Evolutionary conservation across 176 grass and related monocot genomes (phyloP).

Genomic region (Triticum timopheevii): DNA sequence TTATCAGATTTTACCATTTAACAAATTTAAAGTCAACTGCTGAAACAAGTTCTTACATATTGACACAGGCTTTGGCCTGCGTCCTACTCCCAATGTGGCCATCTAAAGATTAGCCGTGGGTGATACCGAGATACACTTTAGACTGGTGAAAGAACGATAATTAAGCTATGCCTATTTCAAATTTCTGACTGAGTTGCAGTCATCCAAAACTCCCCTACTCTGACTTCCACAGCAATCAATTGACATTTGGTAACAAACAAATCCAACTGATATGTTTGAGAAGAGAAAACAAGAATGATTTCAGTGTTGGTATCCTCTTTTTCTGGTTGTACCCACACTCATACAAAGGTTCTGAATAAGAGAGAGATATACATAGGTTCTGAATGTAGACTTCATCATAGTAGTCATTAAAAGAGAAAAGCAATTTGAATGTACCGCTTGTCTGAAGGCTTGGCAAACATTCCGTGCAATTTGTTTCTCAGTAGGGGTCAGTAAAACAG

Average conservation of each 20-base stretch:
- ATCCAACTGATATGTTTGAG: not conserved
- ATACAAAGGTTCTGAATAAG: too few species aligned
- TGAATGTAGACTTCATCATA: slow-evolving; percentile 4
- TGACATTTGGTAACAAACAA: not conserved
- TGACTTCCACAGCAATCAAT: not conserved
- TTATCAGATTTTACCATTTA: not conserved
- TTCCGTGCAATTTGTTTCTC: slow-evolving; percentile 97
- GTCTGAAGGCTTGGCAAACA: slow-evolving; percentile 84
- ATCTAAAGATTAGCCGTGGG: not conserved
- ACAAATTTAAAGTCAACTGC: not conserved
- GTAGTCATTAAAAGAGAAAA: not conserved
- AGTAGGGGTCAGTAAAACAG: slow-evolving; percentile 76
- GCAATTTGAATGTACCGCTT: slow-evolving; percentile 60
- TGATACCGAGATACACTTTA: not conserved
- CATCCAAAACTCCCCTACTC: not conserved
- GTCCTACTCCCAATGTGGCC: not conserved
- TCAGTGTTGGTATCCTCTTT: slow-evolving; percentile 4
- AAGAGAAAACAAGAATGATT: slow-evolving; percentile 3
- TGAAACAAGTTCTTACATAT: not conserved
- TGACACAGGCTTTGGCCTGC: not conserved
- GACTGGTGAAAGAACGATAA: slow-evolving; percentile 4
- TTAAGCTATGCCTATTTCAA: not conserved
- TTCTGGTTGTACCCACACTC: not conserved
- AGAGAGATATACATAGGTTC: too few species aligned
- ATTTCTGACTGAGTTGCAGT: not conserved